Percentiles rank a stretch among this genome's conserved stretches.
Conservation (phyloP, 192 early-diverging fungal genomes). For the Entomortierella beljakovae region DNA sequence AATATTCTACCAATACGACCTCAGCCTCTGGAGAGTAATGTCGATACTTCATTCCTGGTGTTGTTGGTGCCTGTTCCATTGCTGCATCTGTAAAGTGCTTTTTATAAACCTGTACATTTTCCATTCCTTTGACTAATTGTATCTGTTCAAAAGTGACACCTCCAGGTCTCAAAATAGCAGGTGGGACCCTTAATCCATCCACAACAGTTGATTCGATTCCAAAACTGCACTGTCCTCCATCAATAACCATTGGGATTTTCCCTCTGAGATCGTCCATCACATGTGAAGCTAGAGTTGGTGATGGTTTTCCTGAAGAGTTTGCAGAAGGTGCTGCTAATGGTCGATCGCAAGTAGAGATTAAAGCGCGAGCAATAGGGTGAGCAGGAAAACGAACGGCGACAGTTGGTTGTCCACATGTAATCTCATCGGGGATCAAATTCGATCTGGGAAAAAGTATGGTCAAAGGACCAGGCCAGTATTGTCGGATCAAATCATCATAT, state of each 20-base stretch:
- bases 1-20: conserved; percentile 78
- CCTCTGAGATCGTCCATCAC: conserved; percentile 84
- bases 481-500: conserved; percentile 74
- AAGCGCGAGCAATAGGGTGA: conserved; percentile 90
- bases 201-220: conserved; percentile 97
- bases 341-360: conserved; percentile 84
- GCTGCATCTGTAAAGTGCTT: conserved; percentile 78
- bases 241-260: conserved; percentile 88
- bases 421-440: conserved; percentile 73
- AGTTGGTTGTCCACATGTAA: conserved; percentile 86
- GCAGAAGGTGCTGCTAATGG: conserved; percentile 99
- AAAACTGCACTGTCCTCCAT: conserved; percentile 88
- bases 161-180: conserved; percentile 92
- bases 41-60: conserved; percentile 99
- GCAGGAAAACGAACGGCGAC: conserved; percentile 94
- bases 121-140: conserved; percentile 67
- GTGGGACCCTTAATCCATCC: conserved; percentile 78
- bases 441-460: conserved; percentile 89
- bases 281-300: conserved; percentile 92
- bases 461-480: conserved; percentile 94
- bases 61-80: conserved; percentile 86
- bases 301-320: conserved; percentile 95
- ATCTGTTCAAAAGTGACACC: conserved; percentile 90
- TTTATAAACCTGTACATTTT: conserved; percentile 78
- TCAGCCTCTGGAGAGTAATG: conserved; percentile 95